A percentile compares a stretch with the other conserved stretches of the same genome.
Evolutionary conservation across 2,329 filamentous ascomycete genomes (phyloP).

Genomic region (Pezizomycotina sp.): DNA sequence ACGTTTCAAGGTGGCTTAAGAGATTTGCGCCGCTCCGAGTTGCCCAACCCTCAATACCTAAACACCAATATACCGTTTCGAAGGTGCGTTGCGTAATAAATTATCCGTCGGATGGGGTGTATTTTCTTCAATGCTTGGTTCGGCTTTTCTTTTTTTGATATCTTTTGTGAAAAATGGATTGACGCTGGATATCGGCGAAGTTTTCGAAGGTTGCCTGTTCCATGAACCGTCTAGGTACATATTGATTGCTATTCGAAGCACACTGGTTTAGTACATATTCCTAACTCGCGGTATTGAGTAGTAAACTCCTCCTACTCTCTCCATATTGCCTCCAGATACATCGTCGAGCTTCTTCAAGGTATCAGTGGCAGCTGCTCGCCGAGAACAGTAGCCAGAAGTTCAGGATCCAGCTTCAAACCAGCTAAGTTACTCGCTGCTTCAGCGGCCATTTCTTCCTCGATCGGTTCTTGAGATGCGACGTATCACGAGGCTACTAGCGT

Average conservation of each 20-base stretch:
- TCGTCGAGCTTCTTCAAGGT: conserved; percentile 37
- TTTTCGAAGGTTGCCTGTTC: conserved; percentile 29
- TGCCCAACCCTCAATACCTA: conserved; percentile 82
- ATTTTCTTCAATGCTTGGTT: conserved; percentile 32
- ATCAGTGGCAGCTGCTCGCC: conserved; percentile 40
- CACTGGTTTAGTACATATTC: background rate
- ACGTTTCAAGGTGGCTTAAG: conserved; percentile 70
- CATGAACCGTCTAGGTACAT: conserved; percentile 52
- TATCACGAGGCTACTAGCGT: conserved; percentile 10
- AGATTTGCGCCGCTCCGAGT: conserved; percentile 65
- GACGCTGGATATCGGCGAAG: background rate
- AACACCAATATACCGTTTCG: conserved; percentile 70
- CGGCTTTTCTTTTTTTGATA: conserved; percentile 17
- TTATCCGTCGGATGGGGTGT: conserved; percentile 31
- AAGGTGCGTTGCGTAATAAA: conserved; percentile 33
- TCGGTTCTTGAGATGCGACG: conserved; percentile 3
- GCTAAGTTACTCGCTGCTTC: too few relatives aligned
- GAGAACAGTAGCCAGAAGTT: conserved; percentile 43
- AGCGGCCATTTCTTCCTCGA: conserved; percentile 3
- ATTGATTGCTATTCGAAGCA: conserved; percentile 23
- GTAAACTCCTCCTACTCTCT: conserved; percentile 33
- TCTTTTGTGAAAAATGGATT: conserved; percentile 6
- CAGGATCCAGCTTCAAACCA: conserved; percentile 37
- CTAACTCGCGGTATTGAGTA: background rate
- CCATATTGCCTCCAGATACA: conserved; percentile 41